Conservation (phyloP, 1,139 yeast genomes). For the Debaryomyces robertsiae region DNA sequence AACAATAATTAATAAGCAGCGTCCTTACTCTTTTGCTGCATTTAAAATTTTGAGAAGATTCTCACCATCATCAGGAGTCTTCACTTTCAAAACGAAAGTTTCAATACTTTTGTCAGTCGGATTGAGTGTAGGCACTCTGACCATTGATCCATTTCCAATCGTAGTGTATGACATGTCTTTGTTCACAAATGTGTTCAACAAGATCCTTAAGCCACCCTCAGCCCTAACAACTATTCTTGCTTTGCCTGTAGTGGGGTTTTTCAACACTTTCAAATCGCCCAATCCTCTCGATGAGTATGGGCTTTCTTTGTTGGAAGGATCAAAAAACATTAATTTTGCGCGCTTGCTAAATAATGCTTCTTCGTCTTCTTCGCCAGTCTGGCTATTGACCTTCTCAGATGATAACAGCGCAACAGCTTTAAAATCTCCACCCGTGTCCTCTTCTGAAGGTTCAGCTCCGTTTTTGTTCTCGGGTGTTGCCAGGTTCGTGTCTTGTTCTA, state of each 20-base stretch:
- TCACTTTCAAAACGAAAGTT: slow-evolving; percentile 72
- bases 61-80: slow-evolving; percentile 66
- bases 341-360: slow-evolving; percentile 62
- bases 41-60: slow-evolving; percentile 59
- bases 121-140: slow-evolving; percentile 61
- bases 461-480: slow-evolving; percentile 11
- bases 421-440: slow-evolving; percentile 49
- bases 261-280: slow-evolving; percentile 78
- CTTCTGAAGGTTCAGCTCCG: slow-evolving; percentile 24
- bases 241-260: slow-evolving; percentile 58
- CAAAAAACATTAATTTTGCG: slow-evolving; percentile 69
- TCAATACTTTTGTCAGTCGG: slow-evolving; percentile 40
- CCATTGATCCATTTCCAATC: slow-evolving; percentile 59
- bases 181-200: slow-evolving; percentile 63
- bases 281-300: slow-evolving; percentile 69
- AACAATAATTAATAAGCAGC: not conserved
- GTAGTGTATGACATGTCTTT: slow-evolving; percentile 56
- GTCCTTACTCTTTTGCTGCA: slow-evolving; percentile 28
- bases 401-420: slow-evolving; percentile 49
- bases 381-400: slow-evolving; percentile 42
- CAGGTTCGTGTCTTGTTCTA: slow-evolving; percentile 7
- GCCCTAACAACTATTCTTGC: slow-evolving; percentile 79
- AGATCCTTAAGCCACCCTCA: slow-evolving; percentile 83
- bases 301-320: slow-evolving; percentile 48
- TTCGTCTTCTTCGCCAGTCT: slow-evolving; percentile 88